These are phyloP conservation scores for Phialemonium atrogriseum DNA, from an alignment of 2,329 filamentous ascomycete species.

Conservation along the genomic window DNA sequence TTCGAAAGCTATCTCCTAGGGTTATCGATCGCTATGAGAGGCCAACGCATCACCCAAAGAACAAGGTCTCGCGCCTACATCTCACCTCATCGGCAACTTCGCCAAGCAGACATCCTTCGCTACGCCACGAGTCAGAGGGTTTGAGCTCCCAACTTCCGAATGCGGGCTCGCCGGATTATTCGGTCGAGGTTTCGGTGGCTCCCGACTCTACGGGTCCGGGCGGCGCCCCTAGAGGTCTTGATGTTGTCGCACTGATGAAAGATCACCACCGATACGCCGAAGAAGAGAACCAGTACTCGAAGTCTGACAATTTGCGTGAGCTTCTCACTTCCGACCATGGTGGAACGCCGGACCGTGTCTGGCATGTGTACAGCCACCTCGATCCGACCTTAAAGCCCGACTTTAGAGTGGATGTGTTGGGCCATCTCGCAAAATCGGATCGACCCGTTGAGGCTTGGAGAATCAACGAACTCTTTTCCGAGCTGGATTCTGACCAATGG, in stretches of 20 bases:
- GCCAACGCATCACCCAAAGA: neutral
- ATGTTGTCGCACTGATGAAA: no score
- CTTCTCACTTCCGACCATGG: slow-evolving; percentile 6
- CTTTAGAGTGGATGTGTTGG: slow-evolving; percentile 25
- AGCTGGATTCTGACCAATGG: slow-evolving; percentile 28
- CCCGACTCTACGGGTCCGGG: no score
- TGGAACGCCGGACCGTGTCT: slow-evolving; percentile 30
- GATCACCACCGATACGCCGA: no score
- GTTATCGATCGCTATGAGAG: slow-evolving; percentile 11
- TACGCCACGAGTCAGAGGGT: no score
- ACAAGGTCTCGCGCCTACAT: slow-evolving; percentile 1
- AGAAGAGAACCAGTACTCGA: neutral
- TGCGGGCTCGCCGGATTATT: no score
- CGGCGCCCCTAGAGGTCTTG: no score
- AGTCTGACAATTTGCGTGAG: slow-evolving; percentile 3
- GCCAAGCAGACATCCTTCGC: no score
- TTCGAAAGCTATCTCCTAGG: slow-evolving; percentile 25
- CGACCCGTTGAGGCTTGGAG: slow-evolving; percentile 35
- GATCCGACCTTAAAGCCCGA: slow-evolving; percentile 19
- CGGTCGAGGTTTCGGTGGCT: no score
- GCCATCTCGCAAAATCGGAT: slow-evolving; percentile 33
- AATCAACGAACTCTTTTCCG: slow-evolving; percentile 34
- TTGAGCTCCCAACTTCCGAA: no score
- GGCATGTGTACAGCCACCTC: slow-evolving; percentile 32
- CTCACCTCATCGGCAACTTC: no score